phyloP scores from a whole-genome alignment of 768 basidiomycete genomes.

The Lentinula raphanica region DNA sequence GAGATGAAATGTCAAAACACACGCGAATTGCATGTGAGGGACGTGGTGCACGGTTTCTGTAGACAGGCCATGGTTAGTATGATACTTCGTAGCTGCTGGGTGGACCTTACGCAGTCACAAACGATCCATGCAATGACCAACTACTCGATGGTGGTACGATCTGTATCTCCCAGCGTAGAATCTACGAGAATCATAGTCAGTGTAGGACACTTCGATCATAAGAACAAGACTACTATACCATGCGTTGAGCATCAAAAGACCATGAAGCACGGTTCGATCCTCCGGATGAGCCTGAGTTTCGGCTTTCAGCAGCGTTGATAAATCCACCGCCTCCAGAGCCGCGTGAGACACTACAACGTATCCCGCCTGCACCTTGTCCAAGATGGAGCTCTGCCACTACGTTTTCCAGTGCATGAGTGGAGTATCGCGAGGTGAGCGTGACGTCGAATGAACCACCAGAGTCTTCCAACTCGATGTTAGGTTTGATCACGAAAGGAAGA shows the following conservation, averaged over 20 bases:
- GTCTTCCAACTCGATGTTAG: constrained; percentile 39
- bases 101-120: constrained; percentile 51
- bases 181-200: constrained; percentile 37
- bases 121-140: constrained; percentile 76
- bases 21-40: constrained; percentile 75
- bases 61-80: background rate
- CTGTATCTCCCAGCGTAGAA: constrained; percentile 75
- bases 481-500: constrained; percentile 46
- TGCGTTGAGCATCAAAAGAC: constrained; percentile 69
- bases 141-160: constrained; percentile 60
- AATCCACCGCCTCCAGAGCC: constrained; percentile 51
- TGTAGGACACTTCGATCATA: no score
- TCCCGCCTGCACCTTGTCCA: constrained; percentile 66
- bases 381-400: constrained; percentile 68
- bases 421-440: constrained; percentile 56
- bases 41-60: constrained; percentile 35
- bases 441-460: constrained; percentile 55
- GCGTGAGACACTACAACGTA: constrained; percentile 55
- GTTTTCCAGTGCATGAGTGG: constrained; percentile 64
- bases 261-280: constrained; percentile 55
- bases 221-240: constrained; percentile 32
- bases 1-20: constrained; percentile 62
- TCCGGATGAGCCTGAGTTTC: constrained; percentile 26
- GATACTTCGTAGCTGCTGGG: background rate
- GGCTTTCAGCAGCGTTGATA: constrained; percentile 24